Base-by-base conservation (phyloP, 2,329 filamentous ascomycete genomes). In the Eutypa lata region DNA sequence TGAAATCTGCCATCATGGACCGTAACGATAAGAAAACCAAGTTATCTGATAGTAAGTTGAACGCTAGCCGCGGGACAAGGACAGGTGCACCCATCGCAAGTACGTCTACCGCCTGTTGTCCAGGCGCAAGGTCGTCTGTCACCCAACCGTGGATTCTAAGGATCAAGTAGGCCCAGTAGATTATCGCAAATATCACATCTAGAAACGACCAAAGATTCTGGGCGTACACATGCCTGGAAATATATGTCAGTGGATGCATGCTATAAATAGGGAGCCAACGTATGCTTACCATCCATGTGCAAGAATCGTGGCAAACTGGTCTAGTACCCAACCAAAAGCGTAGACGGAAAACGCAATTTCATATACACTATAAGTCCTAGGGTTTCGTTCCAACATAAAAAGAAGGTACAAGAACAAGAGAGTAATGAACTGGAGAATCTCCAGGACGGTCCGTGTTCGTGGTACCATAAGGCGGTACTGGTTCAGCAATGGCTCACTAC, bases 141-240 rank as follows among this genome's bases (percentile, higher is more conserved):
- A 76, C 72, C 69, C 83, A 81, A 31, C 86, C 86, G 61, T 87
- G 81, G 14, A 90, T 71, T 4, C 90, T 86, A 31, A 92, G 68
- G 26, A 80, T 68, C 7, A 91, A 74, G 67, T 93, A 94, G 16
- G 78, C 71, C 61, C 79, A 74, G 65, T 89, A 94, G 31, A 94
- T 86, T 42, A 78, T 62, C n/a, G 85, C 81, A 63, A 93, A 95
- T 4, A 83, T 84, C 46, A 93, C 84, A 66, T 94, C 90, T 16
- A 95, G 79, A 63, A 95, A 94, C 0, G 89, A 91, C 90, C 90
- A 95, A 3, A 95, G 74, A 61, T 94, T 93, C 67, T 95, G 89
- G 0, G 90, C 91, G 64, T 94, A 92, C 1, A 94, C 90, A 53
- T 84, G 82, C 89, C 89, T 82, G 47, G 53, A 40, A 22, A 48